Evolutionary conservation across 2,329 filamentous ascomycete species (phyloP).

Genomic region (Elsinoe necatrix): DNA sequence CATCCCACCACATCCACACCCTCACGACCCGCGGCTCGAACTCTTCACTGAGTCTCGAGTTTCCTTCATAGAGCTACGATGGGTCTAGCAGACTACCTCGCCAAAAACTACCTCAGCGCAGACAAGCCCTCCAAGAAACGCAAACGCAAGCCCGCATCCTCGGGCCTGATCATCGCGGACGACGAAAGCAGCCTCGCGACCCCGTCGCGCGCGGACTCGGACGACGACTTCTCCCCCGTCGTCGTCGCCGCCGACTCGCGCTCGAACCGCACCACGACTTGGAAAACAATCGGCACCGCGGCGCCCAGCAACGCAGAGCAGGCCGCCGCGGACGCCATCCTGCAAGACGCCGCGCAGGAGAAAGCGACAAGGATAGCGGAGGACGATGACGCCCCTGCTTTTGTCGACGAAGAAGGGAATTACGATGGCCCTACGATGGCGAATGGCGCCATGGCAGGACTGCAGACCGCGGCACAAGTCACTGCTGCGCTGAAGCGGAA

Average conservation of each 20-base stretch:
- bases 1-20: background rate
- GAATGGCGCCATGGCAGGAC: conserved; percentile 75
- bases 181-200: conserved; percentile 48
- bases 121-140: conserved; percentile 46
- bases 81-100: conserved; percentile 75
- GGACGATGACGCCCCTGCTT: conserved; percentile 41
- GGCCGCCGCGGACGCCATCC: conserved; percentile 49
- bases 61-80: conserved; percentile 30
- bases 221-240: conserved; percentile 45
- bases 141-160: conserved; percentile 37
- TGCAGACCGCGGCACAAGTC: conserved; percentile 77
- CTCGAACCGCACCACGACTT: conserved; percentile 75
- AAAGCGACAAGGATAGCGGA: conserved; percentile 24
- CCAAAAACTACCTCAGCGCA: conserved; percentile 78
- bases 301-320: conserved; percentile 46
- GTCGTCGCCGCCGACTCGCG: conserved; percentile 34
- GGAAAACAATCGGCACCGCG: conserved; percentile 60
- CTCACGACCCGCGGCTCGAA: background rate
- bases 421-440: conserved; percentile 60
- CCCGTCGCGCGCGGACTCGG: conserved; percentile 42
- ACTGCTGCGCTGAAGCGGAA: conserved; percentile 49
- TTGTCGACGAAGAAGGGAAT: conserved; percentile 43
- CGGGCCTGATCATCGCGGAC: conserved; percentile 41
- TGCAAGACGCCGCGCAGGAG: conserved; percentile 29
- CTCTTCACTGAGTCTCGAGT: conserved; percentile 15